phyloP scores from a whole-genome alignment of 495 filamentous ascomycete species.

The Melanomma pulvis-pyrius region DNA sequence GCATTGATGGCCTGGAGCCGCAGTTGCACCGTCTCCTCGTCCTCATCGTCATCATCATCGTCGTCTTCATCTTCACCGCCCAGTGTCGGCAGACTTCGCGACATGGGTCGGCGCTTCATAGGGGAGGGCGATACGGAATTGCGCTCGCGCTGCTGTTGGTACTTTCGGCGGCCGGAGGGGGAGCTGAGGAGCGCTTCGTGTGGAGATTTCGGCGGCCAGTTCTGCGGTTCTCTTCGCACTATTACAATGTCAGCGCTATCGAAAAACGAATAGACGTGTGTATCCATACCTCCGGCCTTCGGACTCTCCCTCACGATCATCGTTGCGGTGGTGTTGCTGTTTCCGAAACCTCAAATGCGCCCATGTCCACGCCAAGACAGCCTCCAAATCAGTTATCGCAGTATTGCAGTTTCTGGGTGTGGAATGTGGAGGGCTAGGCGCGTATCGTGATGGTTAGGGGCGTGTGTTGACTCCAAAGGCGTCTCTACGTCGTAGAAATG shows the following conservation, averaged over 20 bases:
- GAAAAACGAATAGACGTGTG: not conserved
- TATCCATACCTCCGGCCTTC: slow-evolving; percentile 2
- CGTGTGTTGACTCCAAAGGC: not conserved
- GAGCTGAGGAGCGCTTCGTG: slow-evolving; percentile 82
- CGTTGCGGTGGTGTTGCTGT: slow-evolving; percentile 12
- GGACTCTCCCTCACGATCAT: slow-evolving; percentile 39
- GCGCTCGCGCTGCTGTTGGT: slow-evolving; percentile 38
- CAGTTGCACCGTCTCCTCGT: slow-evolving; percentile 85
- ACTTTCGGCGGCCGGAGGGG: slow-evolving; percentile 73
- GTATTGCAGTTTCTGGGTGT: not conserved
- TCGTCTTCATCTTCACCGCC: slow-evolving; percentile 39
- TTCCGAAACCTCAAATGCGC: slow-evolving; percentile 1
- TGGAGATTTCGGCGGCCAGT: slow-evolving; percentile 88
- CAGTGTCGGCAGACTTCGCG: slow-evolving; percentile 44
- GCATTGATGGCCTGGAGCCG: slow-evolving; percentile 85
- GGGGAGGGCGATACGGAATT: slow-evolving; percentile 55
- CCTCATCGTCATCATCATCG: slow-evolving; percentile 71
- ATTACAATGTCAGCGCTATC: slow-evolving; percentile 1
- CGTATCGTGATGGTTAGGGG: not conserved
- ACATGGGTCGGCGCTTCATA: slow-evolving; percentile 46
- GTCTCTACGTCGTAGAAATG: slow-evolving; percentile 5
- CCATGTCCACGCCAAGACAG: slow-evolving; percentile 30
- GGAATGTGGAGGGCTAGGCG: not conserved
- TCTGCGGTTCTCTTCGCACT: slow-evolving; percentile 49
- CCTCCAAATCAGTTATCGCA: not conserved